These are phyloP conservation scores for Botrytis hyacinthi DNA, from an alignment of 2,329 filamentous ascomycete genomes.

Conservation along the genomic window DNA sequence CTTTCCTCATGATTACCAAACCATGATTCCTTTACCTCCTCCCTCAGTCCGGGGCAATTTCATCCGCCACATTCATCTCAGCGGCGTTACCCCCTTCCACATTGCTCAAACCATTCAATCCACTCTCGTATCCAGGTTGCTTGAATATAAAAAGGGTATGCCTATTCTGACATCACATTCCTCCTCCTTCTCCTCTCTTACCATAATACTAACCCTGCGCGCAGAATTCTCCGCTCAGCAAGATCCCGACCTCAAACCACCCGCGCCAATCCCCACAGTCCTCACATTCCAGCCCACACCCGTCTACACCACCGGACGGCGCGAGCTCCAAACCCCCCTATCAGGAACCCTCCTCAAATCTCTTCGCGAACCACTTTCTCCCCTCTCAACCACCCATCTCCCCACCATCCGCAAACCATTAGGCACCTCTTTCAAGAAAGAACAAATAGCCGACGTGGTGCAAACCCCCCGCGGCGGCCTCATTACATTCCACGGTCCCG, in stretches of 20 bases:
- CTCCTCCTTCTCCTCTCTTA: conserved; percentile 44
- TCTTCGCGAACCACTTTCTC: neutral
- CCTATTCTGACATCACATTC: conserved; percentile 35
- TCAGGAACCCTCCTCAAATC: conserved; percentile 47
- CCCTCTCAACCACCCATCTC: neutral
- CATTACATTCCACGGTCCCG: conserved; percentile 92
- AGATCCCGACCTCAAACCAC: conserved; percentile 6
- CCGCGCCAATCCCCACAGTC: conserved; percentile 62
- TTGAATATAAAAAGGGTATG: conserved; percentile 53
- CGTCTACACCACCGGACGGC: conserved; percentile 86
- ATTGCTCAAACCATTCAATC: conserved; percentile 57
- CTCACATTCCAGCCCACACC: conserved; percentile 80
- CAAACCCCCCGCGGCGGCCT: conserved; percentile 71
- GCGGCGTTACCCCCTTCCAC: conserved; percentile 52
- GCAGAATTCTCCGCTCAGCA: neutral
- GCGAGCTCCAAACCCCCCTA: conserved; percentile 59
- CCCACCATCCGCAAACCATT: neutral
- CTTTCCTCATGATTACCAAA: neutral
- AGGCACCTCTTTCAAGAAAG: neutral
- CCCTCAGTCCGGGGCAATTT: conserved; percentile 38
- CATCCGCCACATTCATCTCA: conserved; percentile 57
- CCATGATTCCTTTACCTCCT: neutral
- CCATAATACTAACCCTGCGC: neutral
- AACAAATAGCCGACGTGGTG: conserved; percentile 34
- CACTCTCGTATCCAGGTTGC: conserved; percentile 53